Evolutionary conservation across 805 yeast species (phyloP).

Genomic region (Starmerella gropengiesseri): DNA sequence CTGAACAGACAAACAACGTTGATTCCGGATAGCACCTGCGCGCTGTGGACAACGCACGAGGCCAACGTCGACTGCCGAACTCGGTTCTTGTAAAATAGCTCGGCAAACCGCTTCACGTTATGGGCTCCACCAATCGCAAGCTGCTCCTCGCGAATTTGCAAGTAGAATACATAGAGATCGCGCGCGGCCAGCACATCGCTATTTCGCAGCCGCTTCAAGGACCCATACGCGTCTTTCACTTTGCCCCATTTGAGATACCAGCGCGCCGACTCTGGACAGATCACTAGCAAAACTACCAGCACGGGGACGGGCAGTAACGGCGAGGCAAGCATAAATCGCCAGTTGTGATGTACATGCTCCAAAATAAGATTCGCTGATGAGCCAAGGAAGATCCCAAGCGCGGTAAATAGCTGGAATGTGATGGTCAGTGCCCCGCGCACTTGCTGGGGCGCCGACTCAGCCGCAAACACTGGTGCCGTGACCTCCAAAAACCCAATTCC

Average conservation of each 20-base stretch:
- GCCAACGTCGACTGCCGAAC: slow-evolving; percentile 75
- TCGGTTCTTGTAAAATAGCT: slow-evolving; percentile 33
- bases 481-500: slow-evolving; percentile 60
- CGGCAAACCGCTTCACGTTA: slow-evolving; percentile 18
- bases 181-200: slow-evolving; percentile 49
- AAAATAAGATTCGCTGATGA: slow-evolving; percentile 26
- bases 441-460: slow-evolving; percentile 49
- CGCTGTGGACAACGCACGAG: slow-evolving; percentile 72
- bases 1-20: slow-evolving; percentile 82
- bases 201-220: slow-evolving; percentile 39
- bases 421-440: slow-evolving; percentile 56
- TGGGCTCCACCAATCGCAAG: slow-evolving; percentile 39
- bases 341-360: slow-evolving; percentile 37
- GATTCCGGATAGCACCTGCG: slow-evolving; percentile 88
- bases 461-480: slow-evolving; percentile 56
- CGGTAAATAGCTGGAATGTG: slow-evolving; percentile 70
- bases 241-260: slow-evolving; percentile 50
- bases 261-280: slow-evolving; percentile 61
- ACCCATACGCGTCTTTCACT: slow-evolving; percentile 40
- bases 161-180: slow-evolving; percentile 50
- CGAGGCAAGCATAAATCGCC: slow-evolving; percentile 60
- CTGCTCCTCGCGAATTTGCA: slow-evolving; percentile 37
- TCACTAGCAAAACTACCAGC: slow-evolving; percentile 41
- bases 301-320: slow-evolving; percentile 46
- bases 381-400: slow-evolving; percentile 61